Percentiles rank a stretch among this genome's conserved stretches.
Evolutionary conservation across 2,329 filamentous ascomycete species (phyloP).

Genomic region (Clarireedia hainanense): DNA sequence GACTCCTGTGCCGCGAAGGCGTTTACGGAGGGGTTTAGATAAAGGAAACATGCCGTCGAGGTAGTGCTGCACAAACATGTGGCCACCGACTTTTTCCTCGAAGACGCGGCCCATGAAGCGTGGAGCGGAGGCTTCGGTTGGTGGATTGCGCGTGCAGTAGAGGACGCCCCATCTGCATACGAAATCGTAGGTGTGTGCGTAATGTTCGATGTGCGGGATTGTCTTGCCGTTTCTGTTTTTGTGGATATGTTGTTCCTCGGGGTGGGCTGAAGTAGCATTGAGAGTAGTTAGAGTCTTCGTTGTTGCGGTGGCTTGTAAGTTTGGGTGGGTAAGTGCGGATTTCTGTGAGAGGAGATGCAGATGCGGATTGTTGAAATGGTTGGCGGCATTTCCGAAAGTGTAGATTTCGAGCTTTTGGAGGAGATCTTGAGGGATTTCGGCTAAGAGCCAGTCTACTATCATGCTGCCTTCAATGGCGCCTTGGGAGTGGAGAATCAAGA

Average conservation of each 20-base stretch:
- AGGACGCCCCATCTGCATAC: slow-evolving; percentile 69
- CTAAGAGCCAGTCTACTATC: slow-evolving; percentile 68
- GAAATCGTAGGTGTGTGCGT: slow-evolving; percentile 66
- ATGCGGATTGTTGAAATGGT: slow-evolving; percentile 74
- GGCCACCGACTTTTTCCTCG: slow-evolving; percentile 17
- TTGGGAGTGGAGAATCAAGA: slow-evolving; percentile 71
- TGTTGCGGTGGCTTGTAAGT: slow-evolving; percentile 32
- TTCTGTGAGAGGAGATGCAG: slow-evolving; percentile 40
- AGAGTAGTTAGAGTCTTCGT: slow-evolving; percentile 9
- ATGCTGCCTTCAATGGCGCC: slow-evolving; percentile 67
- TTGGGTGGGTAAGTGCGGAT: slow-evolving; percentile 31
- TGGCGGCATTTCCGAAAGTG: slow-evolving; percentile 71
- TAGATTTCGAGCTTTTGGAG: slow-evolving; percentile 65
- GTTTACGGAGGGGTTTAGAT: not conserved
- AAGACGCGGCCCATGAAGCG: slow-evolving; percentile 27
- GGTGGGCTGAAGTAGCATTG: not conserved
- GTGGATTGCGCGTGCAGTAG: slow-evolving; percentile 42
- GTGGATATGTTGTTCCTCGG: not conserved
- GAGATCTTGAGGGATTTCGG: slow-evolving; percentile 59
- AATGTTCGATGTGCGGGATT: slow-evolving; percentile 72
- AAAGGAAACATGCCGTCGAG: slow-evolving; percentile 29
- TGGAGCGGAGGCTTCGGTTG: slow-evolving; percentile 7
- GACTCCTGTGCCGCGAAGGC: slow-evolving; percentile 16
- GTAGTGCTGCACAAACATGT: slow-evolving; percentile 30
- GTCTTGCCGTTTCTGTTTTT: slow-evolving; percentile 28